Conservation (phyloP, 2,329 filamentous ascomycete species). For the Bisporella sp. region DNA sequence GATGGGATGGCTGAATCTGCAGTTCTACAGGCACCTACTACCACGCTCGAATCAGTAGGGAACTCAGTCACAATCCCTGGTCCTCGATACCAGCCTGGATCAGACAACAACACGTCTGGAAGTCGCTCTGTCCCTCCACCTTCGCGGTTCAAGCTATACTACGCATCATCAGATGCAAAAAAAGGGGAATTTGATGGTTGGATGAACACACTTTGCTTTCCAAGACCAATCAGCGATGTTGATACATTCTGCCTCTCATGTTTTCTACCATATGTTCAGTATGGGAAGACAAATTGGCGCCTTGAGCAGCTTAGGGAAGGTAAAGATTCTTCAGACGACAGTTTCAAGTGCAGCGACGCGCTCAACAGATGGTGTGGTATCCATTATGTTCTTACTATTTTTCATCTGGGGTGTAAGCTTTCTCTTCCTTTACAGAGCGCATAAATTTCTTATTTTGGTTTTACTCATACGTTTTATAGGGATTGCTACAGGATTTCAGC, state of each 20-base stretch:
- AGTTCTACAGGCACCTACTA: too few relatives aligned
- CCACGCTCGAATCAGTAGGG: too few relatives aligned
- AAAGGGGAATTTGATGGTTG: constrained; percentile 17
- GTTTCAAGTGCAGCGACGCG: constrained; percentile 26
- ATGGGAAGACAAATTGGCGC: constrained; percentile 36
- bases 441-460: not conserved
- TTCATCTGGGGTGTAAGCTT: constrained; percentile 2
- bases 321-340: constrained; percentile 32
- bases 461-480: constrained; percentile 4
- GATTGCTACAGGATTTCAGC: constrained; percentile 18
- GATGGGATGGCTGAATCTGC: too few relatives aligned
- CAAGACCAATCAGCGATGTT: constrained; percentile 21
- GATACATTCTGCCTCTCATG: constrained; percentile 32
- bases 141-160: not conserved
- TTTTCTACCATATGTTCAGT: constrained; percentile 36
- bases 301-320: constrained; percentile 30
- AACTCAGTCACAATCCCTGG: not conserved
- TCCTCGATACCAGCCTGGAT: not conserved
- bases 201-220: constrained; percentile 33
- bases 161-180: not conserved
- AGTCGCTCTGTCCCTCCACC: not conserved
- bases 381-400: constrained; percentile 4
- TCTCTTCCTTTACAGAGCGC: not conserved
- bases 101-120: not conserved
- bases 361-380: constrained; percentile 32